phyloP scores from a whole-genome alignment of 768 basidiomycete genomes.

The Tulasnella sp. region DNA sequence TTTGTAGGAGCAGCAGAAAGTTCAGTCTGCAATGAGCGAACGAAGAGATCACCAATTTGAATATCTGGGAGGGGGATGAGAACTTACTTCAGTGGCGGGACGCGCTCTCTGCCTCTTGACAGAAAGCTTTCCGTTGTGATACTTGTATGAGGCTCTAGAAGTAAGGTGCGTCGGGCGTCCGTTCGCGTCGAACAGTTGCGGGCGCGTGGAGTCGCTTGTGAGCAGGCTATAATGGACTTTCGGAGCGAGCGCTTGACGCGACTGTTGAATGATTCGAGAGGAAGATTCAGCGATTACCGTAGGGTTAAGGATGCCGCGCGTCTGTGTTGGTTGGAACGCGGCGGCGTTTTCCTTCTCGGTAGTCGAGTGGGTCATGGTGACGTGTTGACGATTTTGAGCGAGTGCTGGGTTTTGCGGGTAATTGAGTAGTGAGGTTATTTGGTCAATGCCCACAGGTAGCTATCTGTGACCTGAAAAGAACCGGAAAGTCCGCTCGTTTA shows the following conservation, averaged over 20 bases:
- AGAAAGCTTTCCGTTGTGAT: neutral
- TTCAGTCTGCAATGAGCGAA: neutral
- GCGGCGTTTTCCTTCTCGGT: neutral
- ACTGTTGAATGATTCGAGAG: neutral
- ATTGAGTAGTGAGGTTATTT: neutral
- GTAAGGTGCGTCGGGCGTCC: neutral
- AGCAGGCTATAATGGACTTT: neutral
- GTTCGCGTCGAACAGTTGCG: conserved; percentile 5
- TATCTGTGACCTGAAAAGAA: neutral
- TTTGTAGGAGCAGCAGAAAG: neutral
- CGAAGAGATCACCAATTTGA: neutral
- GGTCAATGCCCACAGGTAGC: neutral
- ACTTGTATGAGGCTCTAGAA: conserved; percentile 10
- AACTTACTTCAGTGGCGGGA: neutral
- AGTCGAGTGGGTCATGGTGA: neutral
- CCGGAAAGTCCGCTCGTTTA: neutral
- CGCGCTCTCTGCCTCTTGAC: neutral
- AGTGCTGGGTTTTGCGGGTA: neutral
- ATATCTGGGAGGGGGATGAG: no score
- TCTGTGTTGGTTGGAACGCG: neutral
- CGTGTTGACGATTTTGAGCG: neutral
- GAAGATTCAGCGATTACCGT: neutral
- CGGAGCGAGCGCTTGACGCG: conserved; percentile 2
- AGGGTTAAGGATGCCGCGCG: conserved; percentile 1
- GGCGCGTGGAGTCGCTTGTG: neutral